Base-by-base conservation (phyloP, 768 basidiomycete species). In the Agrocybe praecox region DNA sequence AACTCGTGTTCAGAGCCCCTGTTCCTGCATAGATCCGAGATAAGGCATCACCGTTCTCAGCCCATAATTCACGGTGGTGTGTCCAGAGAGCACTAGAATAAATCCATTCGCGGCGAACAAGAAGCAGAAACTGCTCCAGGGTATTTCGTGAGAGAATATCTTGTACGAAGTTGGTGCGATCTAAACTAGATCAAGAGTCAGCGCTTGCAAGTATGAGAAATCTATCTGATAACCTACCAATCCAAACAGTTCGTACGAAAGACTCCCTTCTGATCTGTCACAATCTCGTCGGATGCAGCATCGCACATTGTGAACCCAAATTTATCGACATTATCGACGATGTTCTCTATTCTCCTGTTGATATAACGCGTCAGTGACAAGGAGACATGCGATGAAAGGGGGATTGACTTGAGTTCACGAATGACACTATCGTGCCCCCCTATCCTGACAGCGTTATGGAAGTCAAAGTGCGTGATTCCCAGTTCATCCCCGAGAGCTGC, bases 121-220 rank as follows among this genome's bases (percentile, higher is more conserved):
- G 87, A 42, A 79, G 69, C 33, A 98, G 82, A 67, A 93, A 98
- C 59, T 91, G 84, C 65, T 94, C 89, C 15, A 98, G 77, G 0
- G 88, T 85, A 42, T 82, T 82, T 12, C 89, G 83, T 3, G 96
- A 96, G 44, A 98, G 77, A 64, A 97, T 94, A 66, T 98, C 96
- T 72, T 99, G 92, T 1, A 97, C 88, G 62, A 98, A 96, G 70
- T 99, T 99, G 4, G 97, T 99, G 36, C 97, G 88, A 66, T 99
- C 96, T 61, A 99, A 76, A 70, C 97, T 97, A 24, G 5, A 17
- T 24, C 8, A 56, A 23, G 8, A 34, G 32, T 59, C 32, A 57
- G 51, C 24, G 18, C 34, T 43, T 24, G 40, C 10, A 21, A 11
- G 32, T 44, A 45, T 29, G 26, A 46, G 45, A 40, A 53, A 42